Percentiles rank a stretch among this genome's conserved stretches.
Conservation (phyloP, 2,329 filamentous ascomycete species). For the Delphinella strobiligena region DNA sequence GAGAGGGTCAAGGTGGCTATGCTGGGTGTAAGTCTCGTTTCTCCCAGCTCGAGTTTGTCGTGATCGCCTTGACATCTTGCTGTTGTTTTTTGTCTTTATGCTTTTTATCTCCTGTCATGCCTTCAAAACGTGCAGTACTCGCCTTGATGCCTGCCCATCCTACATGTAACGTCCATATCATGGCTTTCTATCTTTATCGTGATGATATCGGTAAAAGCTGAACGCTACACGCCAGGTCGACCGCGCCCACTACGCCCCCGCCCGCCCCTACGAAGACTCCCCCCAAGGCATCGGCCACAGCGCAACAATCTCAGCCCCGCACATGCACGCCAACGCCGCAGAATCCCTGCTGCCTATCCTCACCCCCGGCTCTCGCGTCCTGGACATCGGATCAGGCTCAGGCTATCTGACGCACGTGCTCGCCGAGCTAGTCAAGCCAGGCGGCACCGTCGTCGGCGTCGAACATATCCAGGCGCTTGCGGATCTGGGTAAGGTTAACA, state of each 20-base stretch:
- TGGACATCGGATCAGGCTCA: constrained; percentile 37
- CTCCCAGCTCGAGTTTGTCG: no score
- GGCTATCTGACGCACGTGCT: constrained; percentile 81
- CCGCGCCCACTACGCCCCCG: constrained; percentile 69
- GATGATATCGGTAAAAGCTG: background rate
- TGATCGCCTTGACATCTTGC: background rate
- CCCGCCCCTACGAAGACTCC: constrained; percentile 58
- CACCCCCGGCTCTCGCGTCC: constrained; percentile 35
- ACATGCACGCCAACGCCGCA: constrained; percentile 58
- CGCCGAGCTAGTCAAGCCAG: constrained; percentile 55
- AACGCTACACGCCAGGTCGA: constrained; percentile 51
- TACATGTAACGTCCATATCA: no score
- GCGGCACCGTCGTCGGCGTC: constrained; percentile 33
- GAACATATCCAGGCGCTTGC: constrained; percentile 38
- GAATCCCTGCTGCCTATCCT: constrained; percentile 51
- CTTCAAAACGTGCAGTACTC: no score
- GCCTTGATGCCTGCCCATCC: no score
- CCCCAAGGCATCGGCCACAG: constrained; percentile 55
- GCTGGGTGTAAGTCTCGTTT: constrained; percentile 42
- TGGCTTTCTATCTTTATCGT: no score
- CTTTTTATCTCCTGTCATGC: constrained; percentile 3
- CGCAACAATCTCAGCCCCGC: constrained; percentile 61
- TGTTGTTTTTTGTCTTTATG: background rate
- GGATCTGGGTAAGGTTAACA: constrained; percentile 28
- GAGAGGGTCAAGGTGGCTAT: constrained; percentile 68